Percentiles rank a stretch among this genome's conserved stretches.
These are phyloP conservation scores for Debaryomyces sp. DNA, from an alignment of 1,139 yeast genomes.

Conservation along the genomic window DNA sequence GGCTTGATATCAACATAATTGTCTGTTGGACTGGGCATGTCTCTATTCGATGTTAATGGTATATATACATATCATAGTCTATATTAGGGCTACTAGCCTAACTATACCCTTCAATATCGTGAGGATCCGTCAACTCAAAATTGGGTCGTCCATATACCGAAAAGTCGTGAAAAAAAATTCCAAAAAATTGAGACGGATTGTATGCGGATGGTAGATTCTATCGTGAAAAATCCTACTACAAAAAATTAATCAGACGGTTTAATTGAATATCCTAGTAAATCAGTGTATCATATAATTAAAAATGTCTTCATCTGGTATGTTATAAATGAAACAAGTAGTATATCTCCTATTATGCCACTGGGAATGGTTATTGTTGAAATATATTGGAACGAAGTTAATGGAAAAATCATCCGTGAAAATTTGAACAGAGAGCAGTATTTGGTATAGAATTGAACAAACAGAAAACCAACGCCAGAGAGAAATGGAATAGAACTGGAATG, in stretches of 20 bases:
- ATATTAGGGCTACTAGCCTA: constrained; percentile 2
- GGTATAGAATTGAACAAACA: neutral
- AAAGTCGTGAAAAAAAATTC: constrained; percentile 1
- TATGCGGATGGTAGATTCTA: constrained; percentile 6
- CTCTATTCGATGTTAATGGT: neutral
- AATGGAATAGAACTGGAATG: neutral
- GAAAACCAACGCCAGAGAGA: neutral
- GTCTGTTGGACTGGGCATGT: neutral
- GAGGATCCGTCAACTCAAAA: neutral
- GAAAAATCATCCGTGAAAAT: neutral
- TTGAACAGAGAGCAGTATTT: neutral
- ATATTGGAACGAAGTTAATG: neutral
- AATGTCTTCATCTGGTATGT: constrained; percentile 39
- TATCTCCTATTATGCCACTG: neutral
- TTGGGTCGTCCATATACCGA: constrained; percentile 1
- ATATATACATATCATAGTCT: neutral
- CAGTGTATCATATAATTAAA: constrained; percentile 18
- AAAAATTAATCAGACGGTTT: constrained; percentile 2
- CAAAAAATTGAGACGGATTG: constrained; percentile 1
- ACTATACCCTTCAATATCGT: neutral
- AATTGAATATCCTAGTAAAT: constrained; percentile 8
- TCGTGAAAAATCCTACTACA: constrained; percentile 6
- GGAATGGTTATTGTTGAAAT: neutral
- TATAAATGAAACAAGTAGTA: constrained; percentile 2
- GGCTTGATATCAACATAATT: neutral